Evolutionary conservation across 2,329 filamentous ascomycete species (phyloP).

Genomic region (Cytospora paraplurivora): DNA sequence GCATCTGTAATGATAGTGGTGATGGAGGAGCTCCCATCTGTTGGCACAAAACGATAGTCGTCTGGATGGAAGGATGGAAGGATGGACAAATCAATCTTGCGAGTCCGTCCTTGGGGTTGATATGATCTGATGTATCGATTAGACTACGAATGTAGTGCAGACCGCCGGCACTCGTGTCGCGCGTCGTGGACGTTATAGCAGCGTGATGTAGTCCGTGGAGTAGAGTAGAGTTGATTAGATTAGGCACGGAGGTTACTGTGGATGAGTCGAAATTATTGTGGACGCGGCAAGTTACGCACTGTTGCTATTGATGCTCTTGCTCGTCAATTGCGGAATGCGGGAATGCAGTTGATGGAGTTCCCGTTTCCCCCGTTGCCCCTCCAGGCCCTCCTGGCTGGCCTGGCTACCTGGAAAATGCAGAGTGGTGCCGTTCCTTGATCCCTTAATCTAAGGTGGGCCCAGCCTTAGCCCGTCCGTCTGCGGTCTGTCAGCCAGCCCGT

Average conservation of each 20-base stretch:
- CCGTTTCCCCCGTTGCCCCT: neutral
- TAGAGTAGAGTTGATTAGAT: conserved; percentile 23
- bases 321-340: conserved; percentile 2
- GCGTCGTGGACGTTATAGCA: conserved; percentile 33
- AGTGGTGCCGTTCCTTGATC: conserved; percentile 1
- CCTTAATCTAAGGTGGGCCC: conserved; percentile 1
- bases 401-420: neutral
- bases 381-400: too few species aligned
- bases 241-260: conserved; percentile 19
- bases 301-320: neutral
- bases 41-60: neutral
- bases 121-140: neutral
- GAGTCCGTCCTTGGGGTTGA: too few species aligned
- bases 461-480: neutral
- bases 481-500: neutral
- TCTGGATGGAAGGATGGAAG: neutral
- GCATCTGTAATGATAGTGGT: conserved; percentile 28
- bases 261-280: conserved; percentile 9
- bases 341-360: neutral
- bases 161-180: neutral
- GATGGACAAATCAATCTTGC: too few species aligned
- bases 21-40: conserved; percentile 26
- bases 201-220: conserved; percentile 27
- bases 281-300: neutral
- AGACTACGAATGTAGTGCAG: neutral